A percentile compares a stretch with the other conserved stretches of the same genome.
phyloP scores from a whole-genome alignment of 1,284 basidiomycete species.

The Afroboletus lepidellus region DNA sequence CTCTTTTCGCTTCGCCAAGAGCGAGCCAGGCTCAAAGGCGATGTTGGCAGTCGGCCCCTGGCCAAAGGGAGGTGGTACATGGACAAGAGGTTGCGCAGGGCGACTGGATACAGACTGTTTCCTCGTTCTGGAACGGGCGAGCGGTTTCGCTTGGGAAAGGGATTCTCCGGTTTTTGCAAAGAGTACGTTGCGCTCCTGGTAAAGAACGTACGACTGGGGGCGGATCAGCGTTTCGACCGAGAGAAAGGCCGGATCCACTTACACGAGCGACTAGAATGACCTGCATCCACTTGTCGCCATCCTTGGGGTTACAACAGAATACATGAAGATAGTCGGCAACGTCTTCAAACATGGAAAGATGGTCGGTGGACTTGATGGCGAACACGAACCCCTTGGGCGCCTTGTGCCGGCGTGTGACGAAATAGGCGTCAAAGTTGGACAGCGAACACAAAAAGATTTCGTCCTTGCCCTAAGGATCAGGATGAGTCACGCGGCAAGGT shows the following conservation, averaged over 20 bases:
- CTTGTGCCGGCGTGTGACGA: slow-evolving; percentile 67
- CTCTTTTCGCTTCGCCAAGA: slow-evolving; percentile 51
- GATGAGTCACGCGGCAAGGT: slow-evolving; percentile 14
- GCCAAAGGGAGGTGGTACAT: slow-evolving; percentile 35
- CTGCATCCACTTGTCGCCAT: slow-evolving; percentile 70
- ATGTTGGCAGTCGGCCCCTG: slow-evolving; percentile 34
- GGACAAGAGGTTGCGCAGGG: slow-evolving; percentile 33
- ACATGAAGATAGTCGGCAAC: slow-evolving; percentile 80
- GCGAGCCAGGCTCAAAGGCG: slow-evolving; percentile 66
- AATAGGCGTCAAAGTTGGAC: slow-evolving; percentile 84
- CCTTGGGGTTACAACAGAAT: slow-evolving; percentile 71
- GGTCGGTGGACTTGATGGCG: slow-evolving; percentile 85
- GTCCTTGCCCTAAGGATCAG: slow-evolving; percentile 68
- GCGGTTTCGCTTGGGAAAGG: slow-evolving; percentile 30
- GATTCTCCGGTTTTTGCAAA: slow-evolving; percentile 45
- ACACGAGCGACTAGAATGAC: slow-evolving; percentile 76
- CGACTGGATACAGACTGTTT: slow-evolving; percentile 34
- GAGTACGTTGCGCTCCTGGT: slow-evolving; percentile 72
- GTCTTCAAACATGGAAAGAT: slow-evolving; percentile 80
- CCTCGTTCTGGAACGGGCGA: slow-evolving; percentile 32
- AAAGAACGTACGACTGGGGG: slow-evolving; percentile 72
- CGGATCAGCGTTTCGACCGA: slow-evolving; percentile 9
- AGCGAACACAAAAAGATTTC: slow-evolving; percentile 76
- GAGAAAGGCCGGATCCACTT: slow-evolving; percentile 32
- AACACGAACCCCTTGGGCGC: slow-evolving; percentile 80